These are phyloP conservation scores for Didymella exigua DNA, from an alignment of 2,329 filamentous ascomycete genomes.

Conservation along the genomic window DNA sequence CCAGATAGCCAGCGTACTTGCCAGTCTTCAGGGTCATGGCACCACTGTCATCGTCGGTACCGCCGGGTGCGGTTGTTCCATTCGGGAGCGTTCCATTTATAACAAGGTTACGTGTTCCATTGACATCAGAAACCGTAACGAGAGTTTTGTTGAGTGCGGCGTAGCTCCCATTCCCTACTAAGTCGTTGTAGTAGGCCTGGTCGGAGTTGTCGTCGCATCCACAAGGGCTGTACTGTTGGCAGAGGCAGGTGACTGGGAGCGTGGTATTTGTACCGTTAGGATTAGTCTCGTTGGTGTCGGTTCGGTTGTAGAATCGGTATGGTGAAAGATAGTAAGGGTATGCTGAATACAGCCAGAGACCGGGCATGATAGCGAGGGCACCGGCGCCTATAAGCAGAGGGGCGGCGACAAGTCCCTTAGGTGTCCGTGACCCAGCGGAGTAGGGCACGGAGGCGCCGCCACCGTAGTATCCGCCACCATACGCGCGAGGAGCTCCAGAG, in stretches of 20 bases:
- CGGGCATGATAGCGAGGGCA: constrained; percentile 65
- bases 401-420: constrained; percentile 58
- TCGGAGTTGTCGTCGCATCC: constrained; percentile 72
- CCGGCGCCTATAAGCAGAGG: constrained; percentile 55
- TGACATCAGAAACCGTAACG: constrained; percentile 66
- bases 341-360: constrained; percentile 67
- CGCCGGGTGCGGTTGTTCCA: constrained; percentile 52
- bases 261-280: constrained; percentile 36
- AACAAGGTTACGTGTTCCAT: constrained; percentile 67
- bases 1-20: constrained; percentile 48
- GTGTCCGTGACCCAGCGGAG: constrained; percentile 57
- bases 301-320: constrained; percentile 60
- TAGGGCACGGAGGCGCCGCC: constrained; percentile 67
- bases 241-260: constrained; percentile 66
- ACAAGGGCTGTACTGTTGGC: constrained; percentile 63
- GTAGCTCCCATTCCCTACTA: constrained; percentile 65
- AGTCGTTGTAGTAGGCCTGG: constrained; percentile 62
- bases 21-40: constrained; percentile 28
- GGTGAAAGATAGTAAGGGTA: constrained; percentile 66
- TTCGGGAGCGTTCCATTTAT: constrained; percentile 79
- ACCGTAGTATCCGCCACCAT: constrained; percentile 68
- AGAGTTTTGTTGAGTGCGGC: constrained; percentile 64
- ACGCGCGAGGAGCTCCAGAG: constrained; percentile 62
- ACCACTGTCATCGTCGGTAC: constrained; percentile 36
- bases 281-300: constrained; percentile 48